Percentiles rank a stretch among this genome's conserved stretches.
Evolutionary conservation across 108 stramenopile species (phyloP).

Genomic region (Thalassiosira profunda): DNA sequence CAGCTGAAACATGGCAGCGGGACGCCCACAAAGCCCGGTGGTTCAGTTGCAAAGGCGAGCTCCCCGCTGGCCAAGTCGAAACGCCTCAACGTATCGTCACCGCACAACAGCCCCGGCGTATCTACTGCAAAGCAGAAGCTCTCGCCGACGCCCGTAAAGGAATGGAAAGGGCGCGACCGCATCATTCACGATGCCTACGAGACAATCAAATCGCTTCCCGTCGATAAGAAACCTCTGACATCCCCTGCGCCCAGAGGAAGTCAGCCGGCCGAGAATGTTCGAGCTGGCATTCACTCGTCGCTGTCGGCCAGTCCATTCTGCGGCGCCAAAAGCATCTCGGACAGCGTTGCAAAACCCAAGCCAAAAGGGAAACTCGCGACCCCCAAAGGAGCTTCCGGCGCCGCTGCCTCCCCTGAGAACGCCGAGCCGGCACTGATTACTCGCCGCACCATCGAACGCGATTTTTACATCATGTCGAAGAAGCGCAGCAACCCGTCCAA

Average conservation of each 20-base stretch:
- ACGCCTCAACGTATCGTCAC: too few species aligned
- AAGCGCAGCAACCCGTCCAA: conserved; percentile 13
- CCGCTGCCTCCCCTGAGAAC: background rate
- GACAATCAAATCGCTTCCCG: background rate
- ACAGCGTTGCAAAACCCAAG: background rate
- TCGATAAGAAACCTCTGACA: background rate
- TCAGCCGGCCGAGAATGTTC: background rate
- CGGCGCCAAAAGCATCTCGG: conserved; percentile 1
- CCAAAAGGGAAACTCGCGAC: background rate
- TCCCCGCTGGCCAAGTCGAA: background rate
- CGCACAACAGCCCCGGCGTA: too few species aligned
- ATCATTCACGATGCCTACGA: conserved; percentile 36
- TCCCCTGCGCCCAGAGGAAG: background rate
- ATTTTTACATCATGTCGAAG: conserved; percentile 48
- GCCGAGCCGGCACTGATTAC: conserved; percentile 22
- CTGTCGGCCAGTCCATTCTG: conserved; percentile 18
- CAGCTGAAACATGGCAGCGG: conserved; percentile 2
- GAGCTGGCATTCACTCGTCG: background rate
- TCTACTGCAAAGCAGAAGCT: too few species aligned
- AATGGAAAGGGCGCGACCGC: conserved; percentile 28
- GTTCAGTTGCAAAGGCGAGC: background rate
- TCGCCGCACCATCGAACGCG: conserved; percentile 41
- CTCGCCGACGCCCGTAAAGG: background rate
- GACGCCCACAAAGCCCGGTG: background rate
- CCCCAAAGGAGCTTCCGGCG: too few species aligned